phyloP scores from a whole-genome alignment of 495 filamentous ascomycete genomes.

The Talaromyces borbonicus region DNA sequence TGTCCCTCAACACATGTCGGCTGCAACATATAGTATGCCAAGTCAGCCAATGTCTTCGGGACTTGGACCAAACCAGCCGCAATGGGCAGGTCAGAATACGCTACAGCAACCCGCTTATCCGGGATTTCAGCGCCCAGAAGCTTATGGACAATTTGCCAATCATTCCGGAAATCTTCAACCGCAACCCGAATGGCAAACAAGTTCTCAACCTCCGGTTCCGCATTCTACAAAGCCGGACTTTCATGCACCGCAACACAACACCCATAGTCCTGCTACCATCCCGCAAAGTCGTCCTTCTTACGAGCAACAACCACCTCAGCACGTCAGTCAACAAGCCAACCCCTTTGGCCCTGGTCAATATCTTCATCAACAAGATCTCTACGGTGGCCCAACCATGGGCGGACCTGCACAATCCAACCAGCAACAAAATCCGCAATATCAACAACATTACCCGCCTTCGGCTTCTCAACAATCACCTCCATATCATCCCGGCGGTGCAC shows the following conservation, averaged over 20 bases:
- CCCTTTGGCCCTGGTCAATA: background rate
- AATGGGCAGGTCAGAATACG: background rate
- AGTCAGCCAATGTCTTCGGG: background rate
- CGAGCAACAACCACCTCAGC: slow-evolving; percentile 1
- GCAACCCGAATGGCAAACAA: slow-evolving; percentile 5
- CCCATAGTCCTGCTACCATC: background rate
- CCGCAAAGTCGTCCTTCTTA: background rate
- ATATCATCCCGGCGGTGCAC: background rate
- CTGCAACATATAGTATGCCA: slow-evolving; percentile 1
- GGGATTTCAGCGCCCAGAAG: background rate
- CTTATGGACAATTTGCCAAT: background rate
- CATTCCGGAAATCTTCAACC: background rate
- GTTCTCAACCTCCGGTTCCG: slow-evolving; percentile 3
- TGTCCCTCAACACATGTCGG: background rate
- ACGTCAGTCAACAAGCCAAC: background rate
- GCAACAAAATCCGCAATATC: background rate
- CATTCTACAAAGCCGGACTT: slow-evolving; percentile 6
- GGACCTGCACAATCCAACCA: background rate
- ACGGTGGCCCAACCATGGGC: background rate
- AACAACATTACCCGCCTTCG: background rate
- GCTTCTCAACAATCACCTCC: background rate
- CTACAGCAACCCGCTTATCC: background rate
- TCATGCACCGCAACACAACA: background rate
- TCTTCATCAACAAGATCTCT: background rate
- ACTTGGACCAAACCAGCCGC: background rate